Base-by-base conservation (phyloP, 2,329 filamentous ascomycete genomes). In the Bipolaris gigantea region DNA sequence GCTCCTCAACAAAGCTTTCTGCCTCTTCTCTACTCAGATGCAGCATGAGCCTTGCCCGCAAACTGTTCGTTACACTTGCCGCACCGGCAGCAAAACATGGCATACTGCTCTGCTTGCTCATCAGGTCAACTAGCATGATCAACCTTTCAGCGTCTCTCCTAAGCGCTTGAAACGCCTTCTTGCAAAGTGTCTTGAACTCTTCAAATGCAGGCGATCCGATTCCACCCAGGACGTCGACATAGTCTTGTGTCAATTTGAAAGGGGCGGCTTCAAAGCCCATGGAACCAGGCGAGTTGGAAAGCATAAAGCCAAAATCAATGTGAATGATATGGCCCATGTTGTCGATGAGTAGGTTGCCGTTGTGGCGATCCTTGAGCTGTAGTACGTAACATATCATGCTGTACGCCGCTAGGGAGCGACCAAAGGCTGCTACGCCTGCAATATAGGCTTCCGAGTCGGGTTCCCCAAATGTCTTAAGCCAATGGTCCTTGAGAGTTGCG, bases 251-350 rank as follows among this genome's bases (percentile, higher is more conserved):
- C 23, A 94, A 79, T 77, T 94, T 94, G 76, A 94, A 94, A 1
- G 90, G 90, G 4, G 90, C 90, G 13, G 90, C 90, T 75, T 94
- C 90, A 65, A 94, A 94, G 2, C 89, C 89, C 69, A 94, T 89
- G 8, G 86, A 89, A 0, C 90, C 90, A 0, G 90, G 90, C 1
- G 89, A 92, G 73, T 94, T 94, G 42, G 89, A 92, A 32, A 94
- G 80, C 89, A 94, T 93, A 72, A 94, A 94, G 50, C 90, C 90
- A 73, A 94, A 94, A 74, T 94, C 90, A 57, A 94, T 94, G 71
- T 94, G 90, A 56, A 94, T 86, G 51, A 93, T 92, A 69, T 94
- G 90, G 9, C 90, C 90, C 72, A 90, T 87, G 66, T 89, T 91
- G 73, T 93, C 90, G 64, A 94, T 88, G 54, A 94, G 81, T 11